These are phyloP conservation scores for Wickerhamomyces sydowiorum DNA, from an alignment of 805 yeast species.

Conservation along the genomic window DNA sequence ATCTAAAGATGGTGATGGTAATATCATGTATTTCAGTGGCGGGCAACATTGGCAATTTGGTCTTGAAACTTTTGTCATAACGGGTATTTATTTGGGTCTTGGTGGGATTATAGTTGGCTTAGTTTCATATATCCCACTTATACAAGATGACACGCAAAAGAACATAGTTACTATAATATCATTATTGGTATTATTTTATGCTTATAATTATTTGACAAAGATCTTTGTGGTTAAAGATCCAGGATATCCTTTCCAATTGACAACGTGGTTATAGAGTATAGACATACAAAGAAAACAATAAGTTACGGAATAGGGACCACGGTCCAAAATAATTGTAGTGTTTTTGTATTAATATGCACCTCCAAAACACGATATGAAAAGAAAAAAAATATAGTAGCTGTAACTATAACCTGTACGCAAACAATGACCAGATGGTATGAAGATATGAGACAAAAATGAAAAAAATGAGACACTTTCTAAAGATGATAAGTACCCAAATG, in stretches of 20 bases:
- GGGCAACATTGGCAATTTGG: conserved; percentile 70
- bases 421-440: no score
- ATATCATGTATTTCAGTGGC: conserved; percentile 55
- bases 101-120: conserved; percentile 36
- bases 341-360: no score
- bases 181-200: conserved; percentile 13
- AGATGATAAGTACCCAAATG: no score
- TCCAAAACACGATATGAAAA: no score
- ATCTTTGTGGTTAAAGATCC: conserved; percentile 15
- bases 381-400: no score
- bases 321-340: no score
- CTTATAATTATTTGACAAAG: conserved; percentile 13
- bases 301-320: no score
- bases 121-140: conserved; percentile 29
- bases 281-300: no score
- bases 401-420: no score
- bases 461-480: no score
- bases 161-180: conserved; percentile 5
- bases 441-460: no score
- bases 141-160: conserved; percentile 10
- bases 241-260: conserved; percentile 14
- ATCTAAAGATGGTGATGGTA: conserved; percentile 43
- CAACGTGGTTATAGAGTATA: conserved; percentile 15
- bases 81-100: conserved; percentile 42
- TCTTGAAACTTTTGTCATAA: conserved; percentile 51